phyloP scores from a whole-genome alignment of 805 yeast species.

The Candida qinlingensis region DNA sequence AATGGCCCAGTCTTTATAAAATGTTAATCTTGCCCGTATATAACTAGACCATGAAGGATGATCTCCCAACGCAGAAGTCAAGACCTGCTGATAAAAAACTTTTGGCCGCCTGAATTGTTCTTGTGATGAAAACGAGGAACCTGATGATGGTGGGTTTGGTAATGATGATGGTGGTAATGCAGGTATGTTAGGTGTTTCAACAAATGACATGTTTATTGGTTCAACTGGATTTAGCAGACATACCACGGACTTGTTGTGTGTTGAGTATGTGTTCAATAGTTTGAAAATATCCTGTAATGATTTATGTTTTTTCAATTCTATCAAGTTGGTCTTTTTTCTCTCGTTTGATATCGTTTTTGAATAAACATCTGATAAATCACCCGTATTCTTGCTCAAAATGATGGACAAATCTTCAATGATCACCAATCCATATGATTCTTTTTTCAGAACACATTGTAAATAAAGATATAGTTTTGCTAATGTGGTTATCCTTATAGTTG shows the following conservation, averaged over 20 bases:
- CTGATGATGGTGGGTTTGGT: constrained; percentile 1
- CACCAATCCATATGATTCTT: constrained; percentile 11
- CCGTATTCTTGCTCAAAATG: constrained; percentile 9
- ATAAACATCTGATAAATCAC: constrained; percentile 7
- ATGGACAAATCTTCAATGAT: constrained; percentile 22
- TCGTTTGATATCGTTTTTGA: background rate
- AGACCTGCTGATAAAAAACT: constrained; percentile 16
- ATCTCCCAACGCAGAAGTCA: constrained; percentile 19
- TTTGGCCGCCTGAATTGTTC: constrained; percentile 5
- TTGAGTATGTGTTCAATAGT: constrained; percentile 12
- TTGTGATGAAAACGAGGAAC: constrained; percentile 2
- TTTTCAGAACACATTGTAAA: constrained; percentile 6
- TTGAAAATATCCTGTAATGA: constrained; percentile 13
- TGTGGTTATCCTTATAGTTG: constrained; percentile 6
- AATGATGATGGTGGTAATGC: background rate
- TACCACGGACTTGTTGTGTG: constrained; percentile 14
- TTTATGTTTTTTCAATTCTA: constrained; percentile 8
- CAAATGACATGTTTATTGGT: constrained; percentile 18
- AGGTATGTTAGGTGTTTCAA: constrained; percentile 9
- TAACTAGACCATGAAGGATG: constrained; percentile 16
- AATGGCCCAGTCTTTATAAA: constrained; percentile 21
- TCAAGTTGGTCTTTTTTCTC: constrained; percentile 2
- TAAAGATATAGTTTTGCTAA: constrained; percentile 11
- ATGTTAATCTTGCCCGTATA: constrained; percentile 17
- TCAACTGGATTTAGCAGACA: constrained; percentile 16